Evolutionary conservation across 164 flowering plant species (phyloP), one percentile per base, ranked within the genome.

Genomic region (Nymphaea colorata): DNA sequence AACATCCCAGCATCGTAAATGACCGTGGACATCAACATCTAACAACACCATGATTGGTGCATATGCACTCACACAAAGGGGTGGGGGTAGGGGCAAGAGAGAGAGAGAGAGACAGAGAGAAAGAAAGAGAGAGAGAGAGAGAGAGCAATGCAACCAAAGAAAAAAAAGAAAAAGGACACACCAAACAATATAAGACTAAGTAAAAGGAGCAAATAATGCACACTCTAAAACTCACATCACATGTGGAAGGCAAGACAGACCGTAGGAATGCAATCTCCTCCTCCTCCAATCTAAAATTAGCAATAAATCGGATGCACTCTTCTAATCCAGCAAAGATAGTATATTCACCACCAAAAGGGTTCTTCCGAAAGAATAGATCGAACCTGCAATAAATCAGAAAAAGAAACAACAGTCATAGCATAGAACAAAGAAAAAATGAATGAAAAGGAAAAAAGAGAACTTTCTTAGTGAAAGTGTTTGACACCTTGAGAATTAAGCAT

Each of bases 311-410:
- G 59, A 95, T 87, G 81, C 98, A 95, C 74, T 95, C 97, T 72
- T 90, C 98, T 61, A 92, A 74, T 66, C 99, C 99, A 75, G 91
- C 96, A 84, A 95, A 92, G 25, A 95, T 68, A 36, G 98, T 95
- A 67, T 84, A 95, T 81, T 95, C 99, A 51, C 99, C 98, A 67
- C 97, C 97, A 80, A 95, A 95, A 2, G 99, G 99, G 68, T 90
- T 95, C 85, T 72, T 92, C 70, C 99, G 88, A 66, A 88, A 92
- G 77, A 80, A 95, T 59, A 95, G 82, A 80, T 95, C 99, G 75
- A 92, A 95, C 88, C 99, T 95, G 87, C 60, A 81, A 74, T 51
- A 75, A 69, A 12, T 64, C 67, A 65, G 61, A 44, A 42, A 17
- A 42, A 44, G 51, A 44, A 66, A 68, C 42, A 5, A 15, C 18